phyloP scores from a whole-genome alignment of 805 yeast species.

The Candida krabiensis region DNA sequence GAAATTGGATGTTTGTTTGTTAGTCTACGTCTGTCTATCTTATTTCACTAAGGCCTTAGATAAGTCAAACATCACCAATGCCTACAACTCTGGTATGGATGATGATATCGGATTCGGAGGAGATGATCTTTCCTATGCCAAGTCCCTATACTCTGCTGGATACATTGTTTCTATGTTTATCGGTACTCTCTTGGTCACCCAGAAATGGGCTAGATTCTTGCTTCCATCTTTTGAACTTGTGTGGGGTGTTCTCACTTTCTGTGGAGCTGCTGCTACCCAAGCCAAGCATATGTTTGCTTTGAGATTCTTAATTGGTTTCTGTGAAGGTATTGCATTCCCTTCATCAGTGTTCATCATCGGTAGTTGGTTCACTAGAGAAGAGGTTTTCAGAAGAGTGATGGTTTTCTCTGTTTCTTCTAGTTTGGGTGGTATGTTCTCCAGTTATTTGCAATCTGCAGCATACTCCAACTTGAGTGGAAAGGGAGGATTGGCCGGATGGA shows the following conservation, averaged over 20 bases:
- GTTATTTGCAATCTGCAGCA: constrained; percentile 45
- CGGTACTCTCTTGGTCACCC: constrained; percentile 25
- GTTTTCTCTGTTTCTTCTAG: constrained; percentile 40
- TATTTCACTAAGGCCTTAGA: constrained; percentile 73
- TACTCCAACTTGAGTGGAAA: constrained; percentile 40
- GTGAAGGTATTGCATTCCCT: constrained; percentile 45
- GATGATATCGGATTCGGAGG: constrained; percentile 58
- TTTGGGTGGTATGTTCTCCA: constrained; percentile 44
- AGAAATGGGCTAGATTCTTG: constrained; percentile 24
- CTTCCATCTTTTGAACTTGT: constrained; percentile 26
- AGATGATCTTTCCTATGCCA: constrained; percentile 37
- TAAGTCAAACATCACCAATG: constrained; percentile 59
- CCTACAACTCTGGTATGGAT: constrained; percentile 64
- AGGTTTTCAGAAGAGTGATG: constrained; percentile 42
- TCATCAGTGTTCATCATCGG: constrained; percentile 39
- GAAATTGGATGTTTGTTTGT: constrained; percentile 55
- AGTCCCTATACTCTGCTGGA: constrained; percentile 38
- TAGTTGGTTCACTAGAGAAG: constrained; percentile 44
- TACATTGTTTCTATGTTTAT: constrained; percentile 28
- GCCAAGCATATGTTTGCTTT: constrained; percentile 40
- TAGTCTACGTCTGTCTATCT: constrained; percentile 47
- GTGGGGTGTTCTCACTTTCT: constrained; percentile 32
- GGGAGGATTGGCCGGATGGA: constrained; percentile 60
- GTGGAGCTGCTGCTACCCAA: constrained; percentile 26
- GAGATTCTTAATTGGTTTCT: constrained; percentile 43